Conservation (phyloP, 2,329 filamentous ascomycete species). For the Fusarium brachygibbosum region DNA sequence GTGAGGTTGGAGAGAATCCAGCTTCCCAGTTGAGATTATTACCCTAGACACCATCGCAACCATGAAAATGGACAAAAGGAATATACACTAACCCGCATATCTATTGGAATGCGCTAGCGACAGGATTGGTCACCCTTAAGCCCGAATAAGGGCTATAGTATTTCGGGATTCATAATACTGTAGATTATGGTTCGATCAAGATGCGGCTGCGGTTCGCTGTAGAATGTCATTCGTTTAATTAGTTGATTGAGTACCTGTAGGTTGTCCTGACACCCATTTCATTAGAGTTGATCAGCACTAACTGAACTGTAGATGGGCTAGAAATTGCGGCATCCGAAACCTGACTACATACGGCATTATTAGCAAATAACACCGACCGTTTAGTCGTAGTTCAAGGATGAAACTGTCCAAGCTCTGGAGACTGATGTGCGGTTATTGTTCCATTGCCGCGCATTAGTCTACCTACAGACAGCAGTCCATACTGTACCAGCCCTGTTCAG, state of each 20-base stretch:
- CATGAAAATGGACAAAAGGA: slow-evolving; percentile 12
- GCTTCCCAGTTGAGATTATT: slow-evolving; percentile 16
- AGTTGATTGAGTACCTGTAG: neutral
- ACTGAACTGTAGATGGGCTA: neutral
- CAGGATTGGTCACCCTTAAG: slow-evolving; percentile 22
- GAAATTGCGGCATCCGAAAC: neutral
- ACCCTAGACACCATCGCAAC: slow-evolving; percentile 6
- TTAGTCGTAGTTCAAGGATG: slow-evolving; percentile 17
- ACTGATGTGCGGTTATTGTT: slow-evolving; percentile 27
- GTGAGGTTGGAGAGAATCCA: neutral
- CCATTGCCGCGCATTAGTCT: slow-evolving; percentile 27
- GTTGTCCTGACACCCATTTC: neutral
- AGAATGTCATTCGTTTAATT: slow-evolving; percentile 1
- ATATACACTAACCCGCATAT: slow-evolving; percentile 29
- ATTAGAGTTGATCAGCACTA: neutral
- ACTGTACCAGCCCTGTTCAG: slow-evolving; percentile 3
- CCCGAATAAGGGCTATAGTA: slow-evolving; percentile 8
- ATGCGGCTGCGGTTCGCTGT: slow-evolving; percentile 24
- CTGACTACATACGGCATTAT: slow-evolving; percentile 16
- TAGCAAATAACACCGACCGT: slow-evolving; percentile 30
- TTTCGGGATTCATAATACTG: slow-evolving; percentile 12
- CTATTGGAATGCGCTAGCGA: slow-evolving; percentile 1
- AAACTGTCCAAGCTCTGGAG: slow-evolving; percentile 20
- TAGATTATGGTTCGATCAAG: slow-evolving; percentile 1
- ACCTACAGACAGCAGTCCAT: neutral